A percentile compares a stretch with the other conserved stretches of the same genome.
phyloP scores from a whole-genome alignment of 108 stramenopile genomes.

The Mediolabrus comicus region DNA sequence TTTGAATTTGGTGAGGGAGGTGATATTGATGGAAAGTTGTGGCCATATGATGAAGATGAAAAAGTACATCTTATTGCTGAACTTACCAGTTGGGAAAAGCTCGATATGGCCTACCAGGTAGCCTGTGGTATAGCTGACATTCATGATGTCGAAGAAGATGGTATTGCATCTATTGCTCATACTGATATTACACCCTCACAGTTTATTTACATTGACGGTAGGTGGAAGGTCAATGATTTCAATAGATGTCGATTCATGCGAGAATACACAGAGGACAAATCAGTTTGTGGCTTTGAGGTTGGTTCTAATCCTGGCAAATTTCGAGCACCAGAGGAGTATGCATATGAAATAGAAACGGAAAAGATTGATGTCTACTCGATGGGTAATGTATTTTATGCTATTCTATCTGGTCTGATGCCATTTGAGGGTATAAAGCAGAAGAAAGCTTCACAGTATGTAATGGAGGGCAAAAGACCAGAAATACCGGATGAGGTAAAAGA shows the following conservation, averaged over 20 bases:
- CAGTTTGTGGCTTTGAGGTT: conserved; percentile 1
- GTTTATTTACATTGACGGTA: conserved; percentile 60
- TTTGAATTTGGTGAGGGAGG: conserved; percentile 73
- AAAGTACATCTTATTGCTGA: conserved; percentile 23
- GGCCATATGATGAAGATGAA: conserved; percentile 32
- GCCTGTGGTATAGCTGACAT: conserved; percentile 58
- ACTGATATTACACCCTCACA: conserved; percentile 70
- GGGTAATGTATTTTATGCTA: conserved; percentile 10
- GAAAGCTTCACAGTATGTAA: conserved; percentile 36
- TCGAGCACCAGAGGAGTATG: conserved; percentile 10
- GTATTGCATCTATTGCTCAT: conserved; percentile 60
- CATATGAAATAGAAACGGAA: background rate
- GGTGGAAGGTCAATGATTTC: conserved; percentile 73
- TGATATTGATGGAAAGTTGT: conserved; percentile 45
- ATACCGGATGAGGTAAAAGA: conserved; percentile 46
- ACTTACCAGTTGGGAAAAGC: conserved; percentile 36
- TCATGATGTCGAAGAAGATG: conserved; percentile 61
- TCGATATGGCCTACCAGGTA: conserved; percentile 68
- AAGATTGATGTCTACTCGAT: conserved; percentile 9
- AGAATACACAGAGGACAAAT: conserved; percentile 30
- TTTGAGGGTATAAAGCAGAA: conserved; percentile 36
- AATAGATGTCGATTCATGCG: conserved; percentile 70
- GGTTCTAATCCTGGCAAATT: conserved; percentile 3
- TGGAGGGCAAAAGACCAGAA: conserved; percentile 47
- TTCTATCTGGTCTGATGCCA: conserved; percentile 36